Percentiles rank a stretch among this genome's conserved stretches.
Conservation (phyloP, 83 land plant genomes). For the Thuja plicata region DNA sequence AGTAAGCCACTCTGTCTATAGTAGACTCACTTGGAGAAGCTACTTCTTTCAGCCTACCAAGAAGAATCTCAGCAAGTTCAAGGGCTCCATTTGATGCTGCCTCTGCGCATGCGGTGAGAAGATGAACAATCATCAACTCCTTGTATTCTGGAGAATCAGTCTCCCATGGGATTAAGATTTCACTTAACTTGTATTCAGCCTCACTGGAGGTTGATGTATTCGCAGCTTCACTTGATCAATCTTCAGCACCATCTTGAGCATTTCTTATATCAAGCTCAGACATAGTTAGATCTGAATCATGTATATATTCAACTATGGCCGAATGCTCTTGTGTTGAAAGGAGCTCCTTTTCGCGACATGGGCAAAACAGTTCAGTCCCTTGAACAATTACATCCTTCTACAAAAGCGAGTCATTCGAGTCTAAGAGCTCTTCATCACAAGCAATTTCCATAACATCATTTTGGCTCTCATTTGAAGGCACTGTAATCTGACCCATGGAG, state of each 20-base stretch:
- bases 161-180: neutral
- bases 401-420: too few relatives aligned
- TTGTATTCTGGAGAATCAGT: neutral
- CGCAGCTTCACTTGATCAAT: neutral
- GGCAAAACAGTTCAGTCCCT: too few relatives aligned
- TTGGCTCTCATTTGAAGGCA: too few relatives aligned
- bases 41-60: neutral
- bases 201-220: neutral
- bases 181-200: too few relatives aligned
- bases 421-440: too few relatives aligned
- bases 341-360: neutral
- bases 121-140: neutral
- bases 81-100: too few relatives aligned
- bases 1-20: too few relatives aligned
- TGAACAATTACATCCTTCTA: too few relatives aligned
- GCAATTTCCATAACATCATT: too few relatives aligned
- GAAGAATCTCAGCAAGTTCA: neutral
- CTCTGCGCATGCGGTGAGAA: neutral
- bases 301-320: neutral
- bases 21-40: neutral
- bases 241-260: neutral
- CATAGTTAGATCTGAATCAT: neutral
- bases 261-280: neutral
- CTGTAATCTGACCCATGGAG: too few relatives aligned
- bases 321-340: neutral